These are phyloP conservation scores for Syncephalastrum sp. DNA, from an alignment of 371 early-diverging fungal species.

Conservation along the genomic window DNA sequence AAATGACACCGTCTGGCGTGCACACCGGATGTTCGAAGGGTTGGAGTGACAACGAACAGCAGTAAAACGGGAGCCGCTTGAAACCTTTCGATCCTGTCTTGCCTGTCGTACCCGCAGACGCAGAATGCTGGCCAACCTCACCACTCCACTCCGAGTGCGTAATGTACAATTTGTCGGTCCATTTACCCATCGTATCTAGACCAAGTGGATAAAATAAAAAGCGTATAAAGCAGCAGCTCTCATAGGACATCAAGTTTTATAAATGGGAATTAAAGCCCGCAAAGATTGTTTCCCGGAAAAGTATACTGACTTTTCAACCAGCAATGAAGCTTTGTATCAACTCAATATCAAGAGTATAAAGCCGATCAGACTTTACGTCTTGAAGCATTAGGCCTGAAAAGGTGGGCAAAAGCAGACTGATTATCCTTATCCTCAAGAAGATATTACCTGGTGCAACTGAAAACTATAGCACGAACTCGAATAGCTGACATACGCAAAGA, in stretches of 20 bases:
- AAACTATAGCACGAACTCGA: too few relatives aligned
- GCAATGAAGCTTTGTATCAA: too few relatives aligned
- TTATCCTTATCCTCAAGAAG: too few relatives aligned
- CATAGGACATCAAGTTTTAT: background rate
- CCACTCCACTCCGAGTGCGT: slow-evolving; percentile 92
- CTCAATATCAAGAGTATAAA: too few relatives aligned
- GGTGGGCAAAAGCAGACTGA: too few relatives aligned
- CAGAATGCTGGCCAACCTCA: slow-evolving; percentile 72
- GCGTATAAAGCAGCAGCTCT: background rate
- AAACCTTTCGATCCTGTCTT: slow-evolving; percentile 51
- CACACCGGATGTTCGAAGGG: slow-evolving; percentile 90
- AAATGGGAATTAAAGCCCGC: too few relatives aligned
- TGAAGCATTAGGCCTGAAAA: too few relatives aligned
- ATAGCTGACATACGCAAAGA: too few relatives aligned
- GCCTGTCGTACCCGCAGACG: slow-evolving; percentile 56
- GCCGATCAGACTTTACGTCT: too few relatives aligned
- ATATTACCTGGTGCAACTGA: too few relatives aligned
- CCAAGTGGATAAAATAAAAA: background rate
- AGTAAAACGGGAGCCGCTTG: slow-evolving; percentile 78
- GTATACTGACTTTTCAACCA: too few relatives aligned
- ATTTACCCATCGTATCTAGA: slow-evolving; percentile 36
- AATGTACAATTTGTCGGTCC: slow-evolving; percentile 70
- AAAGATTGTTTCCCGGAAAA: too few relatives aligned
- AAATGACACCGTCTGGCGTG: slow-evolving; percentile 83
- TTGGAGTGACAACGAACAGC: slow-evolving; percentile 84